Conservation (phyloP, 2,329 filamentous ascomycete species). For the Leptosphaerulina australis region DNA sequence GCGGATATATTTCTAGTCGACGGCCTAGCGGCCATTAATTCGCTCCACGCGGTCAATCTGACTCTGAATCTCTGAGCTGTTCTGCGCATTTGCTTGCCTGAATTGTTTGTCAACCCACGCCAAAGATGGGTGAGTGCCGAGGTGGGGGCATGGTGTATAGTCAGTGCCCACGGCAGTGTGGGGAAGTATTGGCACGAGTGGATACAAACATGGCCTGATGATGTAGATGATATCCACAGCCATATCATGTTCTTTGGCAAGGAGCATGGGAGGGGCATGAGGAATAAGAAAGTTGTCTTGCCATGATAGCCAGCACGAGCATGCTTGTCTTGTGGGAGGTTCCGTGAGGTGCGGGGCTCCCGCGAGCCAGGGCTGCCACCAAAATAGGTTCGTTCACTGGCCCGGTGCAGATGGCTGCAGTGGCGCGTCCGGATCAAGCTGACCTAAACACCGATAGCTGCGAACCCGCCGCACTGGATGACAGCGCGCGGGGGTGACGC, state of each 20-base stretch:
- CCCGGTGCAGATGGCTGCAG: conserved; percentile 15
- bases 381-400: conserved; percentile 29
- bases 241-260: background rate
- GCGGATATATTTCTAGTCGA: conserved; percentile 28
- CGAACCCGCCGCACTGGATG: conserved; percentile 41
- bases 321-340: conserved; percentile 22
- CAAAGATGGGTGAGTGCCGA: conserved; percentile 16
- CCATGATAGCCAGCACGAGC: conserved; percentile 21
- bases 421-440: conserved; percentile 37
- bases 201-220: conserved; percentile 9
- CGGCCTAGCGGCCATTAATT: conserved; percentile 23
- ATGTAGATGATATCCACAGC: conserved; percentile 8
- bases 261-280: too few relatives aligned
- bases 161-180: conserved; percentile 12
- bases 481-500: conserved; percentile 38
- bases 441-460: conserved; percentile 29
- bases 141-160: conserved; percentile 24
- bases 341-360: conserved; percentile 33
- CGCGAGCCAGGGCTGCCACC: conserved; percentile 28
- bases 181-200: conserved; percentile 7
- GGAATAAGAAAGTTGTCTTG: too few relatives aligned
- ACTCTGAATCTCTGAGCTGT: conserved; percentile 15
- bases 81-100: conserved; percentile 20
- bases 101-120: conserved; percentile 16
- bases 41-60: conserved; percentile 25